Conservation (phyloP, 1,284 basidiomycete genomes). For the Moniliophthora roreri region DNA sequence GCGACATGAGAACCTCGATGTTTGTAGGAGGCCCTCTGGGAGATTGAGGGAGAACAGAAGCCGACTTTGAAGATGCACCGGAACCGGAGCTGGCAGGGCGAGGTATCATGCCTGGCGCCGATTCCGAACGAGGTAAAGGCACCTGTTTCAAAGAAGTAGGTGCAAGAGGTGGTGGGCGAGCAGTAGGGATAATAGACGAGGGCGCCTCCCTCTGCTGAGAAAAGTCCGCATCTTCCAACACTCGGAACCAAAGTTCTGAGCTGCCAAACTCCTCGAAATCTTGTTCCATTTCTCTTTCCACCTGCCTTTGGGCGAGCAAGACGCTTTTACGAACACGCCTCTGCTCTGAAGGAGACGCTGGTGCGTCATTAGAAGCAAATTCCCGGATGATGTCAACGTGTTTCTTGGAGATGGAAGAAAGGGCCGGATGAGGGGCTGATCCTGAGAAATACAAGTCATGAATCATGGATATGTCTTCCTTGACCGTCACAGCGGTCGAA, state of each 20-base stretch:
- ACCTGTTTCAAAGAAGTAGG: slow-evolving; percentile 18
- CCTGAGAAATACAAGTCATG: slow-evolving; percentile 83
- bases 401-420: slow-evolving; percentile 68
- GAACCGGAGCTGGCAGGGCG: slow-evolving; percentile 37
- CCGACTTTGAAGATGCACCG: slow-evolving; percentile 25
- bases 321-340: slow-evolving; percentile 73
- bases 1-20: slow-evolving; percentile 79
- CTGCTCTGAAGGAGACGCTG: slow-evolving; percentile 48
- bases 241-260: slow-evolving; percentile 90
- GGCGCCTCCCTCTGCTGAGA: slow-evolving; percentile 60
- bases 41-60: slow-evolving; percentile 30
- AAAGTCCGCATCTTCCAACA: slow-evolving; percentile 71
- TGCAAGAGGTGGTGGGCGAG: slow-evolving; percentile 19
- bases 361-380: slow-evolving; percentile 56
- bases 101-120: slow-evolving; percentile 34
- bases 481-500: slow-evolving; percentile 60
- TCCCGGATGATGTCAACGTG: slow-evolving; percentile 68
- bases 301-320: slow-evolving; percentile 81
- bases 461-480: slow-evolving; percentile 87
- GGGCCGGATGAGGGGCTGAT: slow-evolving; percentile 53
- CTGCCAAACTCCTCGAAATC: slow-evolving; percentile 88
- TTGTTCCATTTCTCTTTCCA: slow-evolving; percentile 87
- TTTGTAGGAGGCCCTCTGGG: slow-evolving; percentile 44
- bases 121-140: slow-evolving; percentile 37
- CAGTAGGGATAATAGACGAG: slow-evolving; percentile 28